Base-by-base conservation (phyloP, 2,329 filamentous ascomycete species). In the Colletotrichum siamense region DNA sequence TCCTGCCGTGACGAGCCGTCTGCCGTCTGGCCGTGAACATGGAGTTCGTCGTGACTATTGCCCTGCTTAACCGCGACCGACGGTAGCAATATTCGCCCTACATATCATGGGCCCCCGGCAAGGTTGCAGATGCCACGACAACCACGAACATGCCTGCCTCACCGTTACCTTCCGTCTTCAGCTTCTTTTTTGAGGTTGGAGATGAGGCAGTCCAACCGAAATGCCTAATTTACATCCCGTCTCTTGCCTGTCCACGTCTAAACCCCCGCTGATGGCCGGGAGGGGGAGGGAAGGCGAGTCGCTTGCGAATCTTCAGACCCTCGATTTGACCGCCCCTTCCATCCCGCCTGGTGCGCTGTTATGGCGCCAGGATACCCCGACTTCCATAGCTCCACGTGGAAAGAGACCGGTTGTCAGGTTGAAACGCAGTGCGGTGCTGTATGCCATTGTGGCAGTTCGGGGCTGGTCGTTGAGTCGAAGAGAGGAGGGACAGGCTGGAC, bases 381-480 rank as follows among this genome's bases (percentile, higher is more conserved):
- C 64, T 34, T 13, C n/a, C 44, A 32, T 7, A 64, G 44, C 70
- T 69, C 70, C 73, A 73, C 64, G 73, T 76, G 73, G 70, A 59
- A 59, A 32, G n/a, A 64, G 32, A 18, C 52, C 57, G 69, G 24
- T 64, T 26, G n/a, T 71, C 68, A 62, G 34, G 34, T 52, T 36
- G 49, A 75, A 71, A 66, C 61, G 28, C 64, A 44, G 36, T 61
- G 71, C 67, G 32, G 15, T 16, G 55, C 24, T 26, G 52, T 69
- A 26, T 34, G 34, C 52, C 13, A 22, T 61, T 26, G 66, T 59
- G 52, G 52, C 66, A 69, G 52, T 34, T 61, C 44, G 44, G 49
- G 39, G 30, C 15, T 30, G 44, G n/a, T 64, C 36, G 62, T 34
- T 13, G 34, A 64, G n/a, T 22, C 22, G 13, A 39, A 15, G 30